Percentiles rank a stretch among this genome's conserved stretches.
Conservation (phyloP, 164 flowering plant genomes). For the Magnolia officinalis region DNA sequence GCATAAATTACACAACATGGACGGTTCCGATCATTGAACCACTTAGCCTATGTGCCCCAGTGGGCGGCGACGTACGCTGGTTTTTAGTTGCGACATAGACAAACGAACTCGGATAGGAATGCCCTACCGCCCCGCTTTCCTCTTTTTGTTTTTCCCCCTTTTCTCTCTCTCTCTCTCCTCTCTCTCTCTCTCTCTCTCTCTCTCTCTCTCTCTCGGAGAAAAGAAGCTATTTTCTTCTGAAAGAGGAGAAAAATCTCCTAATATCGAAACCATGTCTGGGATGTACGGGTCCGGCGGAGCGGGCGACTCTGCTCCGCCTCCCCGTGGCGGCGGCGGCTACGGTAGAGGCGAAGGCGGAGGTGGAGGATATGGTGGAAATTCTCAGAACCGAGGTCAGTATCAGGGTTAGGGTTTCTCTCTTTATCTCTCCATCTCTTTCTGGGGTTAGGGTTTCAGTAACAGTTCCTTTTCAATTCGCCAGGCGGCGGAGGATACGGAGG, state of each 20-base stretch:
- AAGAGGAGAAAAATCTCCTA: neutral
- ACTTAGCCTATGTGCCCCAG: too few species aligned
- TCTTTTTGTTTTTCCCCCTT: neutral
- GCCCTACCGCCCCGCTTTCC: neutral
- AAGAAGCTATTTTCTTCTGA: neutral
- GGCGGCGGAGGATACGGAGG: neutral
- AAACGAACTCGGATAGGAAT: too few species aligned
- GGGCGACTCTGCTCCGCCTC: slow-evolving; percentile 38
- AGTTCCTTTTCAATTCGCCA: neutral
- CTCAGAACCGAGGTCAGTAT: slow-evolving; percentile 41
- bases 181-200: neutral
- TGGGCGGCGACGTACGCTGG: too few species aligned
- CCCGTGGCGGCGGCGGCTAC: slow-evolving; percentile 18
- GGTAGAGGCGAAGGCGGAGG: slow-evolving; percentile 26
- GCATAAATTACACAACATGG: neutral
- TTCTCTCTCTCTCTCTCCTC: too few species aligned
- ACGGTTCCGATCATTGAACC: too few species aligned
- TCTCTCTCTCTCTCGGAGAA: neutral
- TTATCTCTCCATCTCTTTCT: neutral
- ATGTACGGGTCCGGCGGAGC: slow-evolving; percentile 56
- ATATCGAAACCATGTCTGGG: slow-evolving; percentile 29
- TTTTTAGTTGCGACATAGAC: too few species aligned
- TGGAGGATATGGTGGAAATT: slow-evolving; percentile 38
- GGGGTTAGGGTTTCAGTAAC: neutral
- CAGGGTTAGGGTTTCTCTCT: slow-evolving; percentile 4